Base-by-base conservation (phyloP, 2,329 filamentous ascomycete genomes). In the Fusarium pseudocircinatum region DNA sequence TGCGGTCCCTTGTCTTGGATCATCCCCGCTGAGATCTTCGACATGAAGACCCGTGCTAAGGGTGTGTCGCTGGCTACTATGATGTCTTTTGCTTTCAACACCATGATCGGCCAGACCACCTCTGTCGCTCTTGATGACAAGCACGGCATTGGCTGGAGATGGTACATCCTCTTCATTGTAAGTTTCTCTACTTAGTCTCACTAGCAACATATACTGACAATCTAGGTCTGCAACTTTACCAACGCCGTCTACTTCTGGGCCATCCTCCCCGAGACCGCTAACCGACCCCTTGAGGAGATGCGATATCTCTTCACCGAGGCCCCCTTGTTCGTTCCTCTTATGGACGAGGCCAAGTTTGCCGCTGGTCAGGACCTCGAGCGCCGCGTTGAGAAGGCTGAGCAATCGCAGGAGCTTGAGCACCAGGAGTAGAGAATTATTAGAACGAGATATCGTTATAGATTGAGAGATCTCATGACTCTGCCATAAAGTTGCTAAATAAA, bases 11-110 rank as follows among this genome's bases (percentile, higher is more conserved):
- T 71, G 5, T 71, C 69, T 4, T 86, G 81, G 86, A 87, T 87
- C 73, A 89, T 90, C 61, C 88, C 88, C 0, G 90, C 92, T 57
- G 92, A 94, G 78, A 91, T 94, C 28, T 94, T 94, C 80, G 92
- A 94, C 81, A 94, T 91, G 7, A 88, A 90, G 69, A 94, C 92
- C 1, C 87, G 92, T 40, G 87, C 89, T 47, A 93, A 93, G 82
- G 92, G 92, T 75, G 92, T 94, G 5, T 91, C 90, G 4, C 88
- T 94, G 73, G 91, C 91, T 1, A 92, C 90, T 6, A 93, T 93
- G 91, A 86, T 84, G 4, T 89, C 86, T 14, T 94, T 92, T 78
- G 92, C 92, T 4, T 94, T 93, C 84, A 93, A 93, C 81, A 93
- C 91, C 18, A 89, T 93, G 87, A 93, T 93, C 63, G 91, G 90